Base-by-base conservation (phyloP, 2,329 filamentous ascomycete species). In the Cadophora gregata region DNA sequence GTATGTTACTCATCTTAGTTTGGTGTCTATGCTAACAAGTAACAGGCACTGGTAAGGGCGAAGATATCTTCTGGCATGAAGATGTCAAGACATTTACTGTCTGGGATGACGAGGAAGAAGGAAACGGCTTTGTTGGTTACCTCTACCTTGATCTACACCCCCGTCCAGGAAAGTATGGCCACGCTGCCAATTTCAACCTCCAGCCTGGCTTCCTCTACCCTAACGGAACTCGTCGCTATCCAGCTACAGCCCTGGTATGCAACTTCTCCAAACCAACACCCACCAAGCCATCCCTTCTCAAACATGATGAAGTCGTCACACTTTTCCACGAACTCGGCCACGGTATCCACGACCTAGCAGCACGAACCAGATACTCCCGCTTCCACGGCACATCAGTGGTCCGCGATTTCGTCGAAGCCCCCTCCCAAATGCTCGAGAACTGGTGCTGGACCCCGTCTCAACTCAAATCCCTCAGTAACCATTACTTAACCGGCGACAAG, bases 21-120 rank as follows among this genome's bases (percentile, higher is more conserved):
- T 12, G 14, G 16, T 53, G 9, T 16, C 59, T 24, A 24, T 38
- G 48, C 62, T 70, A 64, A 69, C 33, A 8, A 3, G 14, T 21
- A 29, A 24, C 51, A 72, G 71, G 70, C 63, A 73, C 73, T 42
- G 73, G 73, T 24, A 75, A 75, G 31, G 75, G 66, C 12, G 70
- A 71, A 25, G 74, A 74, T 70, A 91, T 94, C 72, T 82, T 88
- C 0, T 96, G 92, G 92, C 92, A 96, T 74, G 86, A 91, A 70
- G 92, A 95, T 73, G 91, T 94, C n/a, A 88, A 91, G 69, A 79
- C 95, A 65, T 95, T 93, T 81, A 90, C 88, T 59, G 92, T 96
- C 8, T 95, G 92, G 91, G 87, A 96, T 73, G 90, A 94, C 69
- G 86, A 88, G 67, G 84, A 83, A 1, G 88, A 91, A 72, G 92